Conservation (phyloP, 306 rosid species). For the Lotus japonicus region DNA sequence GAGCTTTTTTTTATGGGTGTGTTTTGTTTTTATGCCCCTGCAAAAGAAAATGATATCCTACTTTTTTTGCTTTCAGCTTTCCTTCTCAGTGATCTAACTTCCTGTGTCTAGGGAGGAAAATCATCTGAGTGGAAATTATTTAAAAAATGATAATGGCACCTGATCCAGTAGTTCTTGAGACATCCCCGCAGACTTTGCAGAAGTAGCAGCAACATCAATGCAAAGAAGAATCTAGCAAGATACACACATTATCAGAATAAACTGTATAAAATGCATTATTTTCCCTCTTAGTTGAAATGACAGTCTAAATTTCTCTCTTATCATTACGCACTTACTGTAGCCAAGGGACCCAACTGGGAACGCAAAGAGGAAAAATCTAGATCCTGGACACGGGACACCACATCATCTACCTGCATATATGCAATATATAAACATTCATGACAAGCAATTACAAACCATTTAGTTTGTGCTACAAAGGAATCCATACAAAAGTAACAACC, state of each 20-base stretch:
- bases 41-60: constrained; percentile 3
- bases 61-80: not conserved
- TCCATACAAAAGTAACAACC: constrained; percentile 8
- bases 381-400: constrained; percentile 77
- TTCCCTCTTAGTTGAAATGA: not conserved
- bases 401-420: constrained; percentile 75
- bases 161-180: constrained; percentile 84
- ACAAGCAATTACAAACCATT: constrained; percentile 1
- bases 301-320: constrained; percentile 12
- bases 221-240: constrained; percentile 90
- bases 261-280: constrained; percentile 16
- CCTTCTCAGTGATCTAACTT: not conserved
- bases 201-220: constrained; percentile 88
- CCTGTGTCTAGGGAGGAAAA: not conserved
- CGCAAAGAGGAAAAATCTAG: constrained; percentile 84
- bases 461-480: not conserved
- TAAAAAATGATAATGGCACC: constrained; percentile 45
- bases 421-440: not conserved
- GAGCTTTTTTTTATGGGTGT: not conserved
- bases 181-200: constrained; percentile 76
- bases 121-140: not conserved
- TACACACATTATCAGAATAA: constrained; percentile 32
- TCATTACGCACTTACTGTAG: constrained; percentile 60
- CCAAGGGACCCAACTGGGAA: constrained; percentile 84
- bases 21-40: not conserved